These are phyloP conservation scores for Phytophthora citrophthora DNA, from an alignment of 352 stramenopile species.

Conservation along the genomic window DNA sequence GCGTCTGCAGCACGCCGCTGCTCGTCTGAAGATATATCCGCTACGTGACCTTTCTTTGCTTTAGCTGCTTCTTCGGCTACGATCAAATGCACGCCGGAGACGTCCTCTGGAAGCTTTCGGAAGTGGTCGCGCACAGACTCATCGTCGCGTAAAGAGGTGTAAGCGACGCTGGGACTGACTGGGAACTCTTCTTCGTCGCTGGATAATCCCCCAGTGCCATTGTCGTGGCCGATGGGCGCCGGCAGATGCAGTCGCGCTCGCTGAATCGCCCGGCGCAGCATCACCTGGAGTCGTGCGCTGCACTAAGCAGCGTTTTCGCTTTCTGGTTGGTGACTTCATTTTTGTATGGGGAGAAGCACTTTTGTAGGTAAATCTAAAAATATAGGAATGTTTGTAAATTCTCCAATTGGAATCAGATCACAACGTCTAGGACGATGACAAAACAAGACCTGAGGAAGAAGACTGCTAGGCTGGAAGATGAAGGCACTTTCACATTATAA, in stretches of 20 bases:
- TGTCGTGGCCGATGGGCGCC: constrained; percentile 61
- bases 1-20: constrained; percentile 57
- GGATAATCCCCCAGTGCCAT: constrained; percentile 41
- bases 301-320: constrained; percentile 12
- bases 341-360: constrained; percentile 13
- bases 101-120: constrained; percentile 34
- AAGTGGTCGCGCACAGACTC: constrained; percentile 34
- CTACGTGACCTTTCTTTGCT: constrained; percentile 23
- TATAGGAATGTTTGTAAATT: constrained; percentile 16
- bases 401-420: neutral
- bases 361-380: constrained; percentile 3
- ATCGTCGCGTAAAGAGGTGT: constrained; percentile 44
- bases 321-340: neutral
- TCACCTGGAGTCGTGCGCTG: constrained; percentile 20
- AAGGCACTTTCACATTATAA: constrained; percentile 1
- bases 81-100: constrained; percentile 34
- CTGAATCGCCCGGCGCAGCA: constrained; percentile 69
- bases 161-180: constrained; percentile 49
- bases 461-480: too few species aligned
- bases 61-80: constrained; percentile 9
- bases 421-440: neutral
- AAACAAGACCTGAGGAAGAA: too few species aligned
- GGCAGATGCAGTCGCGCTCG: constrained; percentile 65
- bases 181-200: constrained; percentile 33
- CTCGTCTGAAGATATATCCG: constrained; percentile 46